Evolutionary conservation across 192 early-diverging fungal species (phyloP).

Genomic region (Entomortierella beljakovae): DNA sequence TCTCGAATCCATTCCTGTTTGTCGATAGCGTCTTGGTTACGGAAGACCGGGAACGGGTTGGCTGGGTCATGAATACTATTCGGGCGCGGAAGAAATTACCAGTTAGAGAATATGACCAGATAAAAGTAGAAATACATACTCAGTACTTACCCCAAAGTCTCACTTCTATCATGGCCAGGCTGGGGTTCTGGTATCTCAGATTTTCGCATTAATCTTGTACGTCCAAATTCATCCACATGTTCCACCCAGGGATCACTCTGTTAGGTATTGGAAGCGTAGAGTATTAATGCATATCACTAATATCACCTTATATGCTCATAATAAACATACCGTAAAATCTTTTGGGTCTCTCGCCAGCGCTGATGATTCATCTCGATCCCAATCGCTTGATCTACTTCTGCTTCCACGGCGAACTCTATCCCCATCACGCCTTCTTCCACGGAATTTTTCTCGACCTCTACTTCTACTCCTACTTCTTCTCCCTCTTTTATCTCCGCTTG

Average conservation of each 20-base stretch:
- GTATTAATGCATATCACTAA: background rate
- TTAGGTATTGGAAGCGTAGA: background rate
- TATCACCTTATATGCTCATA: too few relatives aligned
- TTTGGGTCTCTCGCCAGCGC: slow-evolving; percentile 19
- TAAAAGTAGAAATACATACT: background rate
- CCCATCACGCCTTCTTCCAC: slow-evolving; percentile 4
- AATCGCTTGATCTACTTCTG: slow-evolving; percentile 30
- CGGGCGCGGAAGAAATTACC: background rate
- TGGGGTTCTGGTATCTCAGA: slow-evolving; percentile 59
- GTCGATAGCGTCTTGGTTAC: slow-evolving; percentile 23
- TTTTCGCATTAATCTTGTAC: slow-evolving; percentile 70
- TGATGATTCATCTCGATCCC: slow-evolving; percentile 42
- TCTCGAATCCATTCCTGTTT: slow-evolving; percentile 37
- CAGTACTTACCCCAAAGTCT: slow-evolving; percentile 5
- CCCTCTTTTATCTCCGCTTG: background rate
- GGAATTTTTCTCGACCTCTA: slow-evolving; percentile 1
- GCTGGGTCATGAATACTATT: slow-evolving; percentile 23
- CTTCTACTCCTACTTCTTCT: slow-evolving; percentile 19
- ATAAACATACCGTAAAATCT: slow-evolving; percentile 18
- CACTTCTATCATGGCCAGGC: background rate
- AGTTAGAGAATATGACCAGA: background rate
- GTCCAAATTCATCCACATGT: slow-evolving; percentile 80
- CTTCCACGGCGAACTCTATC: background rate
- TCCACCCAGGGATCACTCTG: slow-evolving; percentile 81
- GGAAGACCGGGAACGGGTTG: slow-evolving; percentile 40